phyloP scores from a whole-genome alignment of 768 basidiomycete species.

The Kwoniella pini region DNA sequence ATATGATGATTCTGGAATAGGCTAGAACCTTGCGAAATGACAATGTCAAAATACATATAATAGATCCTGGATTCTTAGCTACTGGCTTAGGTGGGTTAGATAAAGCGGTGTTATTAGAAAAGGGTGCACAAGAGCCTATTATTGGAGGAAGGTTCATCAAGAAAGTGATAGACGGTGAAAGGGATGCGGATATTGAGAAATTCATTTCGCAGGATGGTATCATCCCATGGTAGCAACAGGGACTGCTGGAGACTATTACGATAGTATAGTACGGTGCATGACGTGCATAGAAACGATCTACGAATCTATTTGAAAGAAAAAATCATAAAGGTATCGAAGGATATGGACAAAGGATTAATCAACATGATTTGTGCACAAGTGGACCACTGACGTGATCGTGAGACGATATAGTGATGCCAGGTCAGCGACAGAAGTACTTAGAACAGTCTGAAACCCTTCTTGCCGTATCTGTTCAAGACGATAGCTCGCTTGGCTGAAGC shows the following conservation, averaged over 20 bases:
- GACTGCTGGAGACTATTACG: no score
- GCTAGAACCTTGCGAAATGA: constrained; percentile 32
- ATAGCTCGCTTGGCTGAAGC: constrained; percentile 4
- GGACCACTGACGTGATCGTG: no score
- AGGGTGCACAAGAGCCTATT: constrained; percentile 28
- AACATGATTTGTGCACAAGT: no score
- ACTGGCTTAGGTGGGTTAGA: constrained; percentile 24
- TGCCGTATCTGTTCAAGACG: constrained; percentile 17
- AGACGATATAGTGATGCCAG: not conserved
- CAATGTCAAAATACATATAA: constrained; percentile 24
- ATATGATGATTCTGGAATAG: constrained; percentile 41
- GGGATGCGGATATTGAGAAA: constrained; percentile 27
- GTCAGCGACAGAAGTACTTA: not conserved
- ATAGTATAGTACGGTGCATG: not conserved
- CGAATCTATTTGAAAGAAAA: not conserved
- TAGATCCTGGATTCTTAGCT: constrained; percentile 34
- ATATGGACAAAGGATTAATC: no score
- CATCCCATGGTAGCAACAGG: constrained; percentile 14
- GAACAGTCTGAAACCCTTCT: not conserved
- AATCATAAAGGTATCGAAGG: not conserved
- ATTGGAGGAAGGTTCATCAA: constrained; percentile 26
- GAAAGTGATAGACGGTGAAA: constrained; percentile 29
- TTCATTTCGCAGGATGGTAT: constrained; percentile 15
- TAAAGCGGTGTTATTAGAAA: constrained; percentile 2
- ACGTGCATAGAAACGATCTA: not conserved